These are phyloP conservation scores for Globisporangium yorkense DNA, from an alignment of 352 stramenopile genomes.

Conservation along the genomic window DNA sequence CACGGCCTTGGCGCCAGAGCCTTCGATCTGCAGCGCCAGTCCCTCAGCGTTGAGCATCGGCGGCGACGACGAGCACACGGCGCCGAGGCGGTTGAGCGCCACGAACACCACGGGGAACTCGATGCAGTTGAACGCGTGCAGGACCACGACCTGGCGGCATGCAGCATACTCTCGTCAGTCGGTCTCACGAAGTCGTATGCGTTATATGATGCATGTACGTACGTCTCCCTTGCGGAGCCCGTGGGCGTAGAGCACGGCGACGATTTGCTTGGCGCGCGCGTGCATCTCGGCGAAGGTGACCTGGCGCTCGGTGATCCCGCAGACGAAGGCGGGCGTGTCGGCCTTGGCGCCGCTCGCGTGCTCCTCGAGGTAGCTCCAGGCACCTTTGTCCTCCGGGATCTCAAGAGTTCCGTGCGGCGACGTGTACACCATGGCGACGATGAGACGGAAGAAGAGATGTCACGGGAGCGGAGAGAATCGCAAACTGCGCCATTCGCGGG, in stretches of 20 bases:
- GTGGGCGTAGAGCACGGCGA: conserved; percentile 31
- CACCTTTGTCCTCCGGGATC: conserved; percentile 9
- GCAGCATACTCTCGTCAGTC: neutral
- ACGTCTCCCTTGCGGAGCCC: conserved; percentile 49
- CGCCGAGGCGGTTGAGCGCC: conserved; percentile 32
- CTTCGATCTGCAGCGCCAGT: conserved; percentile 27
- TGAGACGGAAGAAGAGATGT: neutral
- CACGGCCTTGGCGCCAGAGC: conserved; percentile 23
- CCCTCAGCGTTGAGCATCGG: conserved; percentile 32
- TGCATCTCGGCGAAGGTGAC: conserved; percentile 44
- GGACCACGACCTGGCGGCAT: conserved; percentile 26
- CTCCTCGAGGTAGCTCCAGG: conserved; percentile 29
- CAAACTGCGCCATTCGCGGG: neutral
- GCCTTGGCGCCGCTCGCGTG: conserved; percentile 22
- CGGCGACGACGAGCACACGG: conserved; percentile 32
- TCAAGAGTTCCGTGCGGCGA: conserved; percentile 5
- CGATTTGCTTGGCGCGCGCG: conserved; percentile 28
- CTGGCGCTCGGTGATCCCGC: conserved; percentile 41
- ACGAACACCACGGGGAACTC: conserved; percentile 42
- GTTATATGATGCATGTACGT: conserved; percentile 9
- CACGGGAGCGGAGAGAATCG: neutral
- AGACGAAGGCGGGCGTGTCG: conserved; percentile 46
- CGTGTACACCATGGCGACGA: conserved; percentile 2
- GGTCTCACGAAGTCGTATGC: conserved; percentile 24
- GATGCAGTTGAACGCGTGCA: conserved; percentile 52